Base-by-base conservation (phyloP, 1,284 basidiomycete genomes). In the Coniferiporia sulphurascens region DNA sequence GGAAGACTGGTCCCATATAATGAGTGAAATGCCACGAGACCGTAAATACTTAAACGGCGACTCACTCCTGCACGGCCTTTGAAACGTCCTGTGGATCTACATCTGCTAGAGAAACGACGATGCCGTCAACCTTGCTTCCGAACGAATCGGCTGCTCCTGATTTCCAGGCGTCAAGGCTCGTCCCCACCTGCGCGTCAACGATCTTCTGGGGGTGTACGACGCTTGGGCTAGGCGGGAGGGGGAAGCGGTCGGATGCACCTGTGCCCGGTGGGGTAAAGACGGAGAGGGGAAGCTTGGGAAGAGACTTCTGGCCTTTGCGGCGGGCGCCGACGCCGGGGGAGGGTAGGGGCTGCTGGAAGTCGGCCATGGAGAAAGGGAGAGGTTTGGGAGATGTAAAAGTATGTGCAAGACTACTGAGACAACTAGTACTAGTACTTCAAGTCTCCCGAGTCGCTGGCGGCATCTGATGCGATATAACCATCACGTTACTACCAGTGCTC, bases 211-310 rank as follows among this genome's bases (percentile, higher is more conserved):
- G 89, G 64, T 83, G 78, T 54, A 88, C 75, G 12, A 81, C 76
- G 65, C 78, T 84, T 2, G 89, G 87, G 61, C 85, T 87, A n/a
- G 84, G 81, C 6, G 85, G 79, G 1, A 87, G 64, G 4, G 83
- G 85, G 68, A 89, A 90, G 2, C 74, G 74, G 54, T 89, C 88
- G 32, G 79, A 79, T 0, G 83, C 80, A 59, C 83, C 83, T 3
- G 84, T 77, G 71, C 80, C 86, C 34, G 87, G 85, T 0, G 86
- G 81, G 22, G 77, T 81, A 68, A 91, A 91, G 0, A 83, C 88
- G 12, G 87, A 89, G 36, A 84, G 69, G 0, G 88, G 88, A 15
- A 91, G 81, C 48, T 76, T 79, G 8, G 89, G 89, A 6, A 84
- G 81, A 8, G 78, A 72, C 68, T 84, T 88, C 36, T 77, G 77